Conservation (phyloP, 345 rosid genomes). For the Mercurialis annua region DNA sequence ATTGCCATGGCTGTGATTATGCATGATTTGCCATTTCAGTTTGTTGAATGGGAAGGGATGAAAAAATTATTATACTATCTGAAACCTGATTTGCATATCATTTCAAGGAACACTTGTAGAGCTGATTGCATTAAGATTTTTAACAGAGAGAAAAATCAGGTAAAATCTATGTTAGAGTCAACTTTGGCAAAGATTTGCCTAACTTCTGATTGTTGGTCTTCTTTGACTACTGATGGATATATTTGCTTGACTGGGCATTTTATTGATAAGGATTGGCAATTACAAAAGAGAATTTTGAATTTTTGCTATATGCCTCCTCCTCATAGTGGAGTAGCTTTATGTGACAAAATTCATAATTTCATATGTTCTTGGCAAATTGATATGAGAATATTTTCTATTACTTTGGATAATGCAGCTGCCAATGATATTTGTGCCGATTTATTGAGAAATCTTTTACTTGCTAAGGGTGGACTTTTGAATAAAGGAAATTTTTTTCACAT, state of each 20-base stretch:
- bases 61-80: not conserved
- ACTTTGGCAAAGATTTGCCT: not conserved
- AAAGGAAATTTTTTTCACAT: not conserved
- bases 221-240: not conserved
- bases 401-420: not conserved
- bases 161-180: not conserved
- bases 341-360: not conserved
- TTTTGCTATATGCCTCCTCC: not conserved
- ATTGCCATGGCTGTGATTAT: not conserved
- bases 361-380: not conserved
- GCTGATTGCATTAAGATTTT: not conserved
- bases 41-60: not conserved
- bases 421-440: not conserved
- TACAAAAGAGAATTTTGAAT: not conserved
- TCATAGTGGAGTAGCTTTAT: not conserved
- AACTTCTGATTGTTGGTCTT: not conserved
- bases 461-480: not conserved
- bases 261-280: not conserved
- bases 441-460: not conserved
- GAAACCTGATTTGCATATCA: not conserved
- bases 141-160: not conserved
- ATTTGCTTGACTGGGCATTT: not conserved
- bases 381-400: not conserved
- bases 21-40: conserved; percentile 2
- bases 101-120: not conserved